Base-by-base conservation (phyloP, 192 early-diverging fungal species). In the Entomortierella lignicola region DNA sequence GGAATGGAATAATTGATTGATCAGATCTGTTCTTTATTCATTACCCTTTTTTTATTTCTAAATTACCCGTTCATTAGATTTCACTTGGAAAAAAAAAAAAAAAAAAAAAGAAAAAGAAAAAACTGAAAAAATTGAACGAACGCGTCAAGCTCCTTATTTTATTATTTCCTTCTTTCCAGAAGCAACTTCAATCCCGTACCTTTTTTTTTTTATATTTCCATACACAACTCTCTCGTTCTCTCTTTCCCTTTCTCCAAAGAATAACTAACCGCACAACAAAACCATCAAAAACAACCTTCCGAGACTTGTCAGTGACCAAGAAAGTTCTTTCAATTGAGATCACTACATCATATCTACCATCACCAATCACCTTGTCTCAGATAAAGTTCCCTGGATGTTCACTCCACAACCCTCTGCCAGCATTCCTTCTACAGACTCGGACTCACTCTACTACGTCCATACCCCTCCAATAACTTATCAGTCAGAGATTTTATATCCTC, bases 11-110 rank as follows among this genome's bases (percentile, higher is more conserved):
- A 13, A 13, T 54, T 27, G 51, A 52, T 64, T 20, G 34, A 64
- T 64, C 37, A 23, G 62, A 64, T 64, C 63, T 42, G 39, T 10
- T 42, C 39, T 10, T 25, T 51, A 31, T 63, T 63, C 11, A 63
- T 52, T 48, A 63, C 39, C 39, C 29, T 25, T 48, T 34, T 30
- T 61, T 61, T 2, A 8, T 50, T 27, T 26, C 23, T 27, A 8
- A n/a, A 48, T 30, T 11, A 8, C 42, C 39, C 3, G 8, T 42
- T 59, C 39, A 59, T 59, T 17, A 18, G 27, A n/a, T 47, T 20
- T 47, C 44, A 20, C 4, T 11, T 47, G 2, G 20, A 34, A 18
- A 18, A 11, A 56, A 56, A 32, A 56, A 56, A 56, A 56, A 32
- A 34, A 59, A 59, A 43, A 25, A 57, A n/a, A n/a, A 20, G 21